Conservation (phyloP, 2,329 filamentous ascomycete species). For the Immersiporthe knoxdaviesiana region DNA sequence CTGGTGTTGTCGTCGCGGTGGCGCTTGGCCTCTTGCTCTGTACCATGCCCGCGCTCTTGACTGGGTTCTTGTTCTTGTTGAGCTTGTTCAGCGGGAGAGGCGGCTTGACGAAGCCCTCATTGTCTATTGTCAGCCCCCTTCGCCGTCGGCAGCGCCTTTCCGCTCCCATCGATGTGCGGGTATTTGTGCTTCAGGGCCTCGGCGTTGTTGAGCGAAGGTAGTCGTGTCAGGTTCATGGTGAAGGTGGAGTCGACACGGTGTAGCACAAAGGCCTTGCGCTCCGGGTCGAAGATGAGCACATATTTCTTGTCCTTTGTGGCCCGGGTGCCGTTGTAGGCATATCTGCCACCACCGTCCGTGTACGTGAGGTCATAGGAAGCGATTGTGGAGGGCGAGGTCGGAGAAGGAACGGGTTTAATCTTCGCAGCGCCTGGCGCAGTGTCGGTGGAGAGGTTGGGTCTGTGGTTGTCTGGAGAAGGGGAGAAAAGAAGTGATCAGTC, state of each 20-base stretch:
- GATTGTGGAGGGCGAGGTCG: slow-evolving; percentile 41
- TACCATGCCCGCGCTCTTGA: slow-evolving; percentile 36
- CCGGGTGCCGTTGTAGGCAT: slow-evolving; percentile 63
- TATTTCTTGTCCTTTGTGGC: slow-evolving; percentile 58
- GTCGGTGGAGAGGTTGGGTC: slow-evolving; percentile 55
- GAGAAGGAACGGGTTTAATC: slow-evolving; percentile 50
- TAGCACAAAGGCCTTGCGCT: slow-evolving; percentile 75
- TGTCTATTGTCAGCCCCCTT: slow-evolving; percentile 32
- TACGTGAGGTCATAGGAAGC: slow-evolving; percentile 60
- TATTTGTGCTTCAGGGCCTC: slow-evolving; percentile 68
- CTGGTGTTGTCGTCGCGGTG: background rate
- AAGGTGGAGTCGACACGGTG: slow-evolving; percentile 82
- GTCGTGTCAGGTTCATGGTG: slow-evolving; percentile 80
- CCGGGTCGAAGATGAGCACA: slow-evolving; percentile 75
- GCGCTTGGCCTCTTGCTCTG: slow-evolving; percentile 31
- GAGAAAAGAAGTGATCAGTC: slow-evolving; percentile 7
- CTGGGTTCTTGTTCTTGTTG: slow-evolving; percentile 18
- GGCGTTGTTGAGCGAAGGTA: slow-evolving; percentile 66
- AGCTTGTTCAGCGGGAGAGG: slow-evolving; percentile 1
- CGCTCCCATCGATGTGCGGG: slow-evolving; percentile 59
- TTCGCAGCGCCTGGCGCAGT: slow-evolving; percentile 53
- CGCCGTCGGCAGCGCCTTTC: slow-evolving; percentile 6
- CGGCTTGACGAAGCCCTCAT: slow-evolving; percentile 30
- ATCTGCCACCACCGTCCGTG: slow-evolving; percentile 58
- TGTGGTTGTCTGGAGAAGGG: slow-evolving; percentile 60